Conservation (phyloP, 768 basidiomycete species). For the Mycena vitilis region DNA sequence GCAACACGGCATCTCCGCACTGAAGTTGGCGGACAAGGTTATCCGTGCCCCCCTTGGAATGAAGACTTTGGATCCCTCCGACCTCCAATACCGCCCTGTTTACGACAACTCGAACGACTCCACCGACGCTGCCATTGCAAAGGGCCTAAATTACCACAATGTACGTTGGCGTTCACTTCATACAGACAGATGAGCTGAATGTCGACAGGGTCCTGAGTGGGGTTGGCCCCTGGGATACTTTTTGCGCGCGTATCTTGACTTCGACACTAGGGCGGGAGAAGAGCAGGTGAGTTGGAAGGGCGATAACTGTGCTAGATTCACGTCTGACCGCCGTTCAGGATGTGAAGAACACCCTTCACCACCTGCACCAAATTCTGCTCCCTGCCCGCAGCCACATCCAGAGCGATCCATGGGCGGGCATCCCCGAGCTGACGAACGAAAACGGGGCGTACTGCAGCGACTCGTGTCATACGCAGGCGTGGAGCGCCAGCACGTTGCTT, state of each 20-base stretch:
- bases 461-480: slow-evolving; percentile 95
- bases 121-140: slow-evolving; percentile 84
- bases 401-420: slow-evolving; percentile 89
- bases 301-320: slow-evolving; percentile 22
- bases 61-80: slow-evolving; percentile 92
- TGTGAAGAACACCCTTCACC: slow-evolving; percentile 76
- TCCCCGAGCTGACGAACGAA: slow-evolving; percentile 93
- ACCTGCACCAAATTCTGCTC: slow-evolving; percentile 80
- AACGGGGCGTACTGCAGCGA: slow-evolving; percentile 87
- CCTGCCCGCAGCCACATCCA: slow-evolving; percentile 79
- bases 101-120: slow-evolving; percentile 97
- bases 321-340: slow-evolving; percentile 58
- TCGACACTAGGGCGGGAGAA: slow-evolving; percentile 76
- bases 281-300: slow-evolving; percentile 67
- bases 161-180: slow-evolving; percentile 52
- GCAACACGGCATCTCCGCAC: slow-evolving; percentile 80
- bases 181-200: slow-evolving; percentile 36
- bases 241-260: slow-evolving; percentile 91
- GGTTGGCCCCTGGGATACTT: slow-evolving; percentile 97
- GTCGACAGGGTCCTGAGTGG: slow-evolving; percentile 87
- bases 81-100: slow-evolving; percentile 88
- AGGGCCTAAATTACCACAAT: slow-evolving; percentile 95
- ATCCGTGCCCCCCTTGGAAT: slow-evolving; percentile 93
- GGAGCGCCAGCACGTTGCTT: slow-evolving; percentile 93
- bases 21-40: slow-evolving; percentile 82